Conservation (phyloP, 257 asterid species). For the Capsicum chinense region DNA sequence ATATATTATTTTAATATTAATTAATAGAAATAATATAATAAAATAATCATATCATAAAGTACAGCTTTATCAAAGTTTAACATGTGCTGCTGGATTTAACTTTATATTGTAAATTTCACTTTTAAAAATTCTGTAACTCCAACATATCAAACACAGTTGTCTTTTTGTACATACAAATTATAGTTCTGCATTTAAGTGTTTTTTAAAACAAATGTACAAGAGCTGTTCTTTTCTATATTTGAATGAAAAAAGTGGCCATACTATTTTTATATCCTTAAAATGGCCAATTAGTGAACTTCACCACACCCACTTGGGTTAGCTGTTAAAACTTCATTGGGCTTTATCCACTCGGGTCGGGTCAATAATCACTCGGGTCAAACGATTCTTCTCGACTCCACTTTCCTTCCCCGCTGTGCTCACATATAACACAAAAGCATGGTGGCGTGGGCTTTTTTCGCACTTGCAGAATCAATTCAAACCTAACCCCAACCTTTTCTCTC, state of each 20-base stretch:
- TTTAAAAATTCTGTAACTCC: no score
- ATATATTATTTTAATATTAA: no score
- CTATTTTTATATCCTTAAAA: not conserved
- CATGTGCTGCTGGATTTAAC: no score
- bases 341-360: not conserved
- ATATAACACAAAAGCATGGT: not conserved
- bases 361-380: not conserved
- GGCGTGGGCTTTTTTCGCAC: not conserved
- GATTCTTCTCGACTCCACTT: not conserved
- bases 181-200: no score
- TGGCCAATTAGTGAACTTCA: not conserved
- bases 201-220: no score
- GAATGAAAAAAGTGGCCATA: not conserved
- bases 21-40: no score
- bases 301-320: not conserved
- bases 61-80: no score
- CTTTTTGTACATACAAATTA: no score
- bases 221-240: not conserved
- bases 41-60: no score
- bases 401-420: not conserved
- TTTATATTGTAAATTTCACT: no score
- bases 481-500: not conserved
- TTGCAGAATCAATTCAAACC: constrained; percentile 1
- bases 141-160: no score
- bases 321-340: not conserved